Percentiles rank a stretch among this genome's conserved stretches.
These are phyloP conservation scores for Apiospora malaysiana DNA, from an alignment of 2,329 filamentous ascomycete genomes.

Conservation along the genomic window DNA sequence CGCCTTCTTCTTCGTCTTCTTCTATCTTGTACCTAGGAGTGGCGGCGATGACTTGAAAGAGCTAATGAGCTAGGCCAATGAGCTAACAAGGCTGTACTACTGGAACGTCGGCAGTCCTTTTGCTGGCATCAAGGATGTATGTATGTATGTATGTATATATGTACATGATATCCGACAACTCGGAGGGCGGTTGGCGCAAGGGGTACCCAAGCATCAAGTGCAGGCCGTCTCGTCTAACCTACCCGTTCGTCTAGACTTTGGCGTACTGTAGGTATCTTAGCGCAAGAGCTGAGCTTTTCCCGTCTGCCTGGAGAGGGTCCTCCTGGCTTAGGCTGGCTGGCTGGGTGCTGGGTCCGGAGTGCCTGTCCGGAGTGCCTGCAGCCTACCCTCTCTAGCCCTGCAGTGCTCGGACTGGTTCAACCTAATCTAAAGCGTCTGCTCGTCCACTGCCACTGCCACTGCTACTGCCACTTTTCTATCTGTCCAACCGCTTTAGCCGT, in stretches of 20 bases:
- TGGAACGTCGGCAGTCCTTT: neutral
- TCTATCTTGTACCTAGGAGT: neutral
- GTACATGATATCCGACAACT: neutral
- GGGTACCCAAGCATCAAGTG: neutral
- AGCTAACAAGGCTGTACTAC: neutral
- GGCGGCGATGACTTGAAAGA: neutral
- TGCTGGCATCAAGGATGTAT: neutral
- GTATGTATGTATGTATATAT: too few relatives aligned
- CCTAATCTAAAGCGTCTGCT: neutral
- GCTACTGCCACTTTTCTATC: too few relatives aligned
- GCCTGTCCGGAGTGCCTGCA: too few relatives aligned
- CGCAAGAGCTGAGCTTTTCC: neutral
- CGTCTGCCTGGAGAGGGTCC: neutral
- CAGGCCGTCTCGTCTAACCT: neutral
- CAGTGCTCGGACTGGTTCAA: too few relatives aligned
- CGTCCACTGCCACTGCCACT: too few relatives aligned
- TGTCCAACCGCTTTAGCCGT: too few relatives aligned
- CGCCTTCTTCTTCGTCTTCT: neutral
- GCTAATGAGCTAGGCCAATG: neutral
- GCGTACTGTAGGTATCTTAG: neutral
- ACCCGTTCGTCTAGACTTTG: too few relatives aligned
- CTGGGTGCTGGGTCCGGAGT: too few relatives aligned
- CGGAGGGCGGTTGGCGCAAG: neutral
- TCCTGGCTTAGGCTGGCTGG: too few relatives aligned
- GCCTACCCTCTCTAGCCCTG: too few relatives aligned